Evolutionary conservation across 1,284 basidiomycete genomes (phyloP), one percentile per base, ranked within the genome.

Genomic region (Microstroma glucosiphilum): DNA sequence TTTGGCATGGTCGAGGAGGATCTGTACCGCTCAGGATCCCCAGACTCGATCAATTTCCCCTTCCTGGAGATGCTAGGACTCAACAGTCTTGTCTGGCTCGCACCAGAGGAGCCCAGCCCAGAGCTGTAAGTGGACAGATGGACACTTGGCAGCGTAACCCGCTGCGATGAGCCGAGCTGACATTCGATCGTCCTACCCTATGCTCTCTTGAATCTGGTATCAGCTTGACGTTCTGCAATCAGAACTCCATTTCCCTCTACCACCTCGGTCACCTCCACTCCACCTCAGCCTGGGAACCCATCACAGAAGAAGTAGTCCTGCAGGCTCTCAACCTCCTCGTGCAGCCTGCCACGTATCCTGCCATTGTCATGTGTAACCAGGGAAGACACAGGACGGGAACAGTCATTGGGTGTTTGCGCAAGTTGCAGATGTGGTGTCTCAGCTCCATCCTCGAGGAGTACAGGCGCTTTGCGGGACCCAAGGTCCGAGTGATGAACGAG

Each of bases 1-100:
- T 84, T 82, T 61, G 83, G 83, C 40, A 77, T 83, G 69, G 82
- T 83, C 58, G 83, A 83, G 72, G 83, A 83, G 75, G 81, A 81
- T 51, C 82, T 83, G 60, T 83, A 83, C 65, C 78, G 83, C 2
- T 83, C 82, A 17, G 82, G 82, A 9, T 82, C 84, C 68, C 83
- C 83, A 1, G 82, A 82, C 51, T 82, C 83, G 66, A 80, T 83
- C 67, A 83, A 83, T 74, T 83, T 83, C 64, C 82, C 82, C 0
- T 84, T 84, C 61, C 73, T 84, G 30, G 83, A 83, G 69, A 82
- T 83, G 67, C 79, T 84, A 21, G 74, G 79, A 7, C 72, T 84
- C 51, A 80, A 78, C 62, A 81, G 79, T 3, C 80, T 84, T 58
- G 81, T 84, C 64, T 84, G 83, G 83, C 81, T 84, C 3, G 83